These are phyloP conservation scores for Phialophora macrospora DNA, from an alignment of 2,329 filamentous ascomycete genomes.

Conservation along the genomic window DNA sequence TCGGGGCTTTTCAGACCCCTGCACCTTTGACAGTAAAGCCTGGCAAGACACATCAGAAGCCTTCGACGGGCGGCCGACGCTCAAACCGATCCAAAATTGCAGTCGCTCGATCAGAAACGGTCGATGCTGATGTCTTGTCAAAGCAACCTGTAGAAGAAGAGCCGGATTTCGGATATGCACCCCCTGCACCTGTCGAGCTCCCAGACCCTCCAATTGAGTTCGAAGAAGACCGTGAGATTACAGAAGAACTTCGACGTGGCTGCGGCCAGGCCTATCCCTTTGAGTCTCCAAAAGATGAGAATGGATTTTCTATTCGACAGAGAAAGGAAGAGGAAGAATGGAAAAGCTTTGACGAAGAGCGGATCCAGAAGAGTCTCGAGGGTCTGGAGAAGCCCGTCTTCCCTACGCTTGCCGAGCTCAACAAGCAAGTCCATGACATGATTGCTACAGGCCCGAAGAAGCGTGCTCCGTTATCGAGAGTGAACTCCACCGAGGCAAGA, in stretches of 20 bases:
- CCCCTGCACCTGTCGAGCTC: slow-evolving; percentile 65
- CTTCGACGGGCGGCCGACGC: slow-evolving; percentile 61
- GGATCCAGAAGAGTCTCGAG: slow-evolving; percentile 54
- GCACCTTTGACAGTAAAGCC: slow-evolving; percentile 63
- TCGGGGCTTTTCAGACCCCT: slow-evolving; percentile 74
- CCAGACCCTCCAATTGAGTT: slow-evolving; percentile 54
- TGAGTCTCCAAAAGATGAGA: slow-evolving; percentile 52
- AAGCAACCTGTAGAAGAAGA: slow-evolving; percentile 58
- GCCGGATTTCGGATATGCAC: slow-evolving; percentile 87
- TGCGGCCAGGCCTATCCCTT: slow-evolving; percentile 56
- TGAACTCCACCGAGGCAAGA: slow-evolving; percentile 49
- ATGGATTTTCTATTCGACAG: slow-evolving; percentile 67
- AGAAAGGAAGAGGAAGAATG: slow-evolving; percentile 69
- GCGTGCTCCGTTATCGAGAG: slow-evolving; percentile 37
- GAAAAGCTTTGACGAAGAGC: slow-evolving; percentile 66
- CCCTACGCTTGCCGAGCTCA: slow-evolving; percentile 38
- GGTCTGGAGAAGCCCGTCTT: slow-evolving; percentile 39
- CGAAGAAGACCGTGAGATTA: slow-evolving; percentile 55
- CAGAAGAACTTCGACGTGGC: slow-evolving; percentile 59
- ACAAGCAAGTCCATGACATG: slow-evolving; percentile 66
- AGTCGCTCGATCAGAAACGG: slow-evolving; percentile 51
- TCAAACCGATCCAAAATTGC: slow-evolving; percentile 61
- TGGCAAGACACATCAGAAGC: slow-evolving; percentile 67
- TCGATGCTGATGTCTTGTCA: slow-evolving; percentile 37
- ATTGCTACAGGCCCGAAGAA: slow-evolving; percentile 66